These are phyloP conservation scores for Scheffersomyces illinoinensis DNA, from an alignment of 1,139 yeast genomes.

Conservation along the genomic window DNA sequence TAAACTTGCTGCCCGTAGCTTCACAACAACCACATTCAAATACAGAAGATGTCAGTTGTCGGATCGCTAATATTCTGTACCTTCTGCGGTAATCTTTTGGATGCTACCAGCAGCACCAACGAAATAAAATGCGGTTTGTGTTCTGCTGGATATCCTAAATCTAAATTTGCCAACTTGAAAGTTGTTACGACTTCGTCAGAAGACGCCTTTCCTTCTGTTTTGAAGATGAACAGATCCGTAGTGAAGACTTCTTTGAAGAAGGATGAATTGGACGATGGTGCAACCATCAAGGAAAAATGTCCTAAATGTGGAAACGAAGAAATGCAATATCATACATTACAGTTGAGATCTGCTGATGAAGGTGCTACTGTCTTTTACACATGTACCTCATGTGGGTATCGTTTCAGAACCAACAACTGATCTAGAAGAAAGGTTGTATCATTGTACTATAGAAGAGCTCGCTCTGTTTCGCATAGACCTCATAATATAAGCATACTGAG, in stretches of 20 bases:
- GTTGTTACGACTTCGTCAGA: slow-evolving; percentile 85
- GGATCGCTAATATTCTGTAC: slow-evolving; percentile 93
- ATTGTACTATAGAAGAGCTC: slow-evolving; percentile 6
- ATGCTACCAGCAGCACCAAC: slow-evolving; percentile 54
- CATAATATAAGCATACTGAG: neutral
- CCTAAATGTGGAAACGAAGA: slow-evolving; percentile 98
- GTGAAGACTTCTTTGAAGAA: slow-evolving; percentile 82
- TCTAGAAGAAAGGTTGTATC: slow-evolving; percentile 1
- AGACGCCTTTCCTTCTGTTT: slow-evolving; percentile 89
- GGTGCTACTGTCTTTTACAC: slow-evolving; percentile 97
- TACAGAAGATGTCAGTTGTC: slow-evolving; percentile 74
- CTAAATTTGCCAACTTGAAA: slow-evolving; percentile 70
- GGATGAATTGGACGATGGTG: slow-evolving; percentile 88
- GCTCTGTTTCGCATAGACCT: neutral
- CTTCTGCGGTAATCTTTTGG: slow-evolving; percentile 90
- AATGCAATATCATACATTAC: slow-evolving; percentile 96
- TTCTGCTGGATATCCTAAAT: slow-evolving; percentile 53
- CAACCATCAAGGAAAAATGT: slow-evolving; percentile 94
- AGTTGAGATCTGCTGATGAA: slow-evolving; percentile 97
- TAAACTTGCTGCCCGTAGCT: neutral
- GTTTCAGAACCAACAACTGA: slow-evolving; percentile 88
- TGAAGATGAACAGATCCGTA: slow-evolving; percentile 79
- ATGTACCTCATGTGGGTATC: slow-evolving; percentile 88
- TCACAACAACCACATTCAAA: neutral
- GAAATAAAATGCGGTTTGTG: slow-evolving; percentile 71